Evolutionary conservation across 441 rosid genomes (phyloP), one percentile per base, ranked within the genome.

Genomic region (Aleurites moluccanus): DNA sequence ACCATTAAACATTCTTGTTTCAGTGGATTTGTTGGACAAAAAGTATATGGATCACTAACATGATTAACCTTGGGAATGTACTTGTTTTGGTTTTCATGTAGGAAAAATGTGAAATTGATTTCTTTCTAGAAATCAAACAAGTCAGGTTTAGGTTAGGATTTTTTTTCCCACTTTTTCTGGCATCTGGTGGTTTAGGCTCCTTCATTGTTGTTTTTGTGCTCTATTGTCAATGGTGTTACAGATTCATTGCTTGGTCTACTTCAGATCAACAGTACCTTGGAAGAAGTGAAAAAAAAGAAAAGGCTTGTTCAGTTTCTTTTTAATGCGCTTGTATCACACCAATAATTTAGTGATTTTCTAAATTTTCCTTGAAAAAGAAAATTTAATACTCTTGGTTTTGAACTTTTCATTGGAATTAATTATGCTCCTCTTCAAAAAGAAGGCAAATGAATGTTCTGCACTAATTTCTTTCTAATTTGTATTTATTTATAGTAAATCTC

Each of bases 91-190:
- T n/a, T 38, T 1, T 20, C 40, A 45, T 60, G 74, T 21, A 67
- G 69, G 40, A 40, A 70, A 55, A 35, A 15, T 20, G 10, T 33
- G 76, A 6, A n/a, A 10, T 35, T 59, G 74, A 69, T 69, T 76
- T 76, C 79, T 69, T 69, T 42, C 79, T 52, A 50, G 74, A 76
- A 76, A 76, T 76, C 79, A 44, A 21, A 6, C 28, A 53, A 53
- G 62, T 52, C 18, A 20, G 62, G 38, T 18, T 67, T 74, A 67
- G 72, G n/a, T 57, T 57, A 45, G 45, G 35, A 15, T 2, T 20
- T 55, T 14, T 55, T 11, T n/a, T n/a, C n/a, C 63, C 6, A 1
- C 2, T 52, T 52, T 52, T 52, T 15, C 56, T 52, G n/a, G 56
- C 23, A 20, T 2, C 21, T 14, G 38, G 70, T 28, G 28, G 61